A percentile compares a stretch with the other conserved stretches of the same genome.
phyloP scores from a whole-genome alignment of 2,329 filamentous ascomycete genomes.

The Calonectria pseudoturangicola region DNA sequence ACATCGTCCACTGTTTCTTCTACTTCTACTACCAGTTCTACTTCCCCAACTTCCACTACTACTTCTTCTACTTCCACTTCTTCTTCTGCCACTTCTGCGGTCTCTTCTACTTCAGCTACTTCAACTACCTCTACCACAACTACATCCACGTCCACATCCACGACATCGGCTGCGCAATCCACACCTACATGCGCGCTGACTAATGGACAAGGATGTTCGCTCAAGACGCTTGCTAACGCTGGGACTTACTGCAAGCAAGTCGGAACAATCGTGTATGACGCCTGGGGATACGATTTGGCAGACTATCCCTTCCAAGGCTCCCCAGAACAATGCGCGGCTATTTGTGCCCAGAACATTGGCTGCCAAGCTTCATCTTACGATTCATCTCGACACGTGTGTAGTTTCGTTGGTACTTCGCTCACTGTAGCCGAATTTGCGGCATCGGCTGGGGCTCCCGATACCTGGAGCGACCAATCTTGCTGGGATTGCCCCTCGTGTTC shows the following conservation, averaged over 20 bases:
- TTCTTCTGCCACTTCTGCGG: neutral
- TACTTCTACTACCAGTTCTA: neutral
- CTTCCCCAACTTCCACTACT: too few relatives aligned
- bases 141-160: neutral
- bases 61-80: neutral
- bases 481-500: slow-evolving; percentile 43
- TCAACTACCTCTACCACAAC: neutral
- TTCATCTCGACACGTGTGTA: slow-evolving; percentile 18
- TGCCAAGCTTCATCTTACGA: slow-evolving; percentile 42
- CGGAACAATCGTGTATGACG: slow-evolving; percentile 33
- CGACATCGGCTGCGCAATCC: slow-evolving; percentile 24
- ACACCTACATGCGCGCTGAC: slow-evolving; percentile 36
- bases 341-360: slow-evolving; percentile 38
- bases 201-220: slow-evolving; percentile 37
- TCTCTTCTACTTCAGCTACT: slow-evolving; percentile 12
- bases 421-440: slow-evolving; percentile 33
- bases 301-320: slow-evolving; percentile 40
- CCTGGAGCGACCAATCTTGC: slow-evolving; percentile 45
- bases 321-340: slow-evolving; percentile 40
- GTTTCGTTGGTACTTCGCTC: slow-evolving; percentile 39
- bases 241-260: slow-evolving; percentile 31
- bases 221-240: slow-evolving; percentile 9
- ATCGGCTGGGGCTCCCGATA: slow-evolving; percentile 2
- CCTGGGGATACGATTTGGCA: slow-evolving; percentile 20
- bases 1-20: neutral